Percentiles rank a stretch among this genome's conserved stretches.
These are phyloP conservation scores for Graphilbum ipis-grandicollis DNA, from an alignment of 2,329 filamentous ascomycete genomes.

Conservation along the genomic window DNA sequence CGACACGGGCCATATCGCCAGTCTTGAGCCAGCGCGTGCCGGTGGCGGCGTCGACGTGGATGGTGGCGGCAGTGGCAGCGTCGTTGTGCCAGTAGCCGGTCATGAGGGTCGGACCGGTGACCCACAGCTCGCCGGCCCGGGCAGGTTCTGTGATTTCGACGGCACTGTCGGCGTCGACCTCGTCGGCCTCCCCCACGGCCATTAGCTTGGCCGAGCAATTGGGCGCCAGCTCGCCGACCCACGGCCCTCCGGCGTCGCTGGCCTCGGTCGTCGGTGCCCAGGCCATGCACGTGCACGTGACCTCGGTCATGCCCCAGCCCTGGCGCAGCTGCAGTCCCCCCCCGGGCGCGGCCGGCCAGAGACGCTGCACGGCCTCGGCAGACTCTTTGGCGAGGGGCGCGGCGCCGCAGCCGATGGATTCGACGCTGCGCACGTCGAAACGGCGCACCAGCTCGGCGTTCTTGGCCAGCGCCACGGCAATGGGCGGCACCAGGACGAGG, in stretches of 20 bases:
- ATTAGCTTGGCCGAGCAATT: slow-evolving; percentile 56
- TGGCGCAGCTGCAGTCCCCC: slow-evolving; percentile 29
- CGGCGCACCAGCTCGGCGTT: slow-evolving; percentile 45
- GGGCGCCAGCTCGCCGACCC: slow-evolving; percentile 50
- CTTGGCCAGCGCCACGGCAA: slow-evolving; percentile 58
- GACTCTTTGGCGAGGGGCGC: slow-evolving; percentile 48
- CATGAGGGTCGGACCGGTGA: slow-evolving; percentile 56
- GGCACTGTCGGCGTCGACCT: slow-evolving; percentile 7
- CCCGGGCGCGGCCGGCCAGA: slow-evolving; percentile 34
- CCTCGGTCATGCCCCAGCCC: slow-evolving; percentile 81
- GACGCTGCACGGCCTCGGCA: slow-evolving; percentile 36
- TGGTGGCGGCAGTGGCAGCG: slow-evolving; percentile 44
- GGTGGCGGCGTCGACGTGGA: slow-evolving; percentile 22
- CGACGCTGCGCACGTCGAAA: slow-evolving; percentile 51
- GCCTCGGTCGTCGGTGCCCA: slow-evolving; percentile 37
- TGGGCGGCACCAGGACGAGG: slow-evolving; percentile 54
- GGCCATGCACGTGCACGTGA: slow-evolving; percentile 51
- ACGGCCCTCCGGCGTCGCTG: slow-evolving; percentile 13
- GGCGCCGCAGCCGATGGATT: slow-evolving; percentile 43
- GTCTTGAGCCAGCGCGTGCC: slow-evolving; percentile 53
- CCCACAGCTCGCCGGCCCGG: slow-evolving; percentile 54
- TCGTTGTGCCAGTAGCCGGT: slow-evolving; percentile 61
- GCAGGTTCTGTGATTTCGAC: slow-evolving; percentile 24
- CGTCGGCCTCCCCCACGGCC: slow-evolving; percentile 29
- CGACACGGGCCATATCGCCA: slow-evolving; percentile 54